Evolutionary conservation across 225 moss, liverwort and hornwort species (phyloP), one percentile per base, ranked within the genome.

Genomic region (Bryum argenteum): DNA sequence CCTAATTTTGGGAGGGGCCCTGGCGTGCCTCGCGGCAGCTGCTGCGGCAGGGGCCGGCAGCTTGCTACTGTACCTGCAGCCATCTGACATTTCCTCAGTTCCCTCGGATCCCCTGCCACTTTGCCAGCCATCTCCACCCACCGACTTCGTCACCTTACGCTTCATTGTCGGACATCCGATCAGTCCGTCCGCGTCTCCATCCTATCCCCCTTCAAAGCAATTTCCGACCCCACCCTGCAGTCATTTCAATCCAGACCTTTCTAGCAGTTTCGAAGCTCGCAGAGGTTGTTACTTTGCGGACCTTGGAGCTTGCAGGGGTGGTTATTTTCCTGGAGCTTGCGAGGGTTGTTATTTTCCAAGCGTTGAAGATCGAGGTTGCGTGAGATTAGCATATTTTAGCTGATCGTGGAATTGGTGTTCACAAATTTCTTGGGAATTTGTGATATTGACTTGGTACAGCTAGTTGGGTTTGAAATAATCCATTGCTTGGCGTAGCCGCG

Each of bases 51-150:
- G 3, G 9, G 11, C 41, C 10, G 44, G 11, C 11, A 44, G 44
- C 44, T 14, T 11, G 44, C 44, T 14, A 44, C 5, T 17, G 15
- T 48, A 17, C 17, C 17, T 48, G 48, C 48, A 26, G 58, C 58
- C 61, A 39, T n/a, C 73, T 73, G 55, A 43, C 73, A 62, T 8
- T 8, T 58, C 28, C 58, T 4, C n/a, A n/a, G n/a, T 24, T 33
- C 33, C 33, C 33, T 33, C 33, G 44, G 44, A 48, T 48, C 12
- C 17, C 48, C 3, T 17, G 48, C 13, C 45, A 45, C 63, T 42
- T 72, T 63, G 63, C 73, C 42, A 28, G 24, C 63, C 73, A 54
- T 54, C 15, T 43, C 33, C 72, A 64, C 54, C 54, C 63, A 63
- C 72, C 72, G 62, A 53, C 62, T 54, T n/a, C 26, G 4, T 23